Percentiles rank a stretch among this genome's conserved stretches.
Evolutionary conservation across 129 eudicot genomes (phyloP).

Genomic region (carrot (Daucus carota)): DNA sequence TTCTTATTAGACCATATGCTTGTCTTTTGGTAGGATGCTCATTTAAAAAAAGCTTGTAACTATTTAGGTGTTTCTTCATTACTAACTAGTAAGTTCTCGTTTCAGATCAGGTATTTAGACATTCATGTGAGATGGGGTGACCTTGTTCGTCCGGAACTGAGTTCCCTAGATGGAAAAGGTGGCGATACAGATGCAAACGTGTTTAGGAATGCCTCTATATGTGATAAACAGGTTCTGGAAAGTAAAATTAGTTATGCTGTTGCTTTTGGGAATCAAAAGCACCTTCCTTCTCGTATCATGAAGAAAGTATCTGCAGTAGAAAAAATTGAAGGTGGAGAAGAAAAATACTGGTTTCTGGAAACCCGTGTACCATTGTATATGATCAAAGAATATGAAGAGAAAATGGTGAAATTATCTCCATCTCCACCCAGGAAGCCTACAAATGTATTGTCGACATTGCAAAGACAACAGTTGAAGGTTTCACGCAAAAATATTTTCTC

Average conservation of each 20-base stretch:
- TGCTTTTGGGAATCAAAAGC: conserved; percentile 77
- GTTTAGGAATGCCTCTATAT: conserved; percentile 72
- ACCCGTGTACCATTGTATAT: conserved; percentile 72
- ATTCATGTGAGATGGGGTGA: conserved; percentile 86
- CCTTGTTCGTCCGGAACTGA: conserved; percentile 78
- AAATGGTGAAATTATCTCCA: conserved; percentile 15
- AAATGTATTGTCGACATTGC: conserved; percentile 28
- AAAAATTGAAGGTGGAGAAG: conserved; percentile 50
- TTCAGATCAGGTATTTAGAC: conserved; percentile 87
- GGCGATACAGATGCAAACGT: conserved; percentile 79
- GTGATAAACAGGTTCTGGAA: conserved; percentile 53
- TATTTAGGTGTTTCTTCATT: neutral
- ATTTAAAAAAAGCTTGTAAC: neutral
- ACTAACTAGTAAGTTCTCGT: conserved; percentile 8
- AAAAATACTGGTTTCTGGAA: conserved; percentile 84
- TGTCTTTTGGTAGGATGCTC: neutral
- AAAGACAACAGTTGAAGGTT: conserved; percentile 48
- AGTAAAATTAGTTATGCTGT: conserved; percentile 60
- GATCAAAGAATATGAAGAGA: conserved; percentile 72
- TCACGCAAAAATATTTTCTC: conserved; percentile 52
- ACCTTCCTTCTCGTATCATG: conserved; percentile 80
- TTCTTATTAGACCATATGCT: neutral
- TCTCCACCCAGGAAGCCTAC: conserved; percentile 24
- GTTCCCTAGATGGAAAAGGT: conserved; percentile 69
- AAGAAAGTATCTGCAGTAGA: conserved; percentile 65